phyloP scores from a whole-genome alignment of 2,329 filamentous ascomycete species.

The Monilinia vaccinii-corymbosi region DNA sequence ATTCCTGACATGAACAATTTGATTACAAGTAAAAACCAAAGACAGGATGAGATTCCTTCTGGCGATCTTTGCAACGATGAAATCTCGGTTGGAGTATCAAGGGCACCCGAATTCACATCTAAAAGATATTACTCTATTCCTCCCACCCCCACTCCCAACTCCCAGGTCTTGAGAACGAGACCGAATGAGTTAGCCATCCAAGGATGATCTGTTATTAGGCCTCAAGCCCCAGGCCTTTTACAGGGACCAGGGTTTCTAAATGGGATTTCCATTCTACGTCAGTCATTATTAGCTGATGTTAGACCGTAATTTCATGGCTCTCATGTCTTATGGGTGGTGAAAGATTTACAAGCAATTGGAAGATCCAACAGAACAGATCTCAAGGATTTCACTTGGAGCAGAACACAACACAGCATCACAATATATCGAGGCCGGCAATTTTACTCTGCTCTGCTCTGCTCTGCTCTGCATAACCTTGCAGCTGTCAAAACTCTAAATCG shows the following conservation, averaged over 20 bases:
- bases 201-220: conserved; percentile 1
- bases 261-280: neutral
- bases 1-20: neutral
- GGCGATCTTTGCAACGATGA: neutral
- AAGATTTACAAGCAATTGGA: neutral
- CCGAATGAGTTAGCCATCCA: neutral
- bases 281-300: neutral
- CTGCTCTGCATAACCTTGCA: neutral
- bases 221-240: neutral
- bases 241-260: conserved; percentile 1
- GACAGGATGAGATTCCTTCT: neutral
- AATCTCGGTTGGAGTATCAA: neutral
- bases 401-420: neutral
- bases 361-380: too few relatives aligned
- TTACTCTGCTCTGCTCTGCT: too few relatives aligned
- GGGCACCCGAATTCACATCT: neutral
- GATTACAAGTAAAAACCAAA: neutral
- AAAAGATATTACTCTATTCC: neutral
- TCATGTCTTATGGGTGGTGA: neutral
- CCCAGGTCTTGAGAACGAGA: neutral
- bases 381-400: neutral
- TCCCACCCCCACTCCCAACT: too few relatives aligned
- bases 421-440: neutral
- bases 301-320: neutral
- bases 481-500: conserved; percentile 4